Evolutionary conservation across 805 yeast genomes (phyloP).

Genomic region (Maudiozyma bulderi): DNA sequence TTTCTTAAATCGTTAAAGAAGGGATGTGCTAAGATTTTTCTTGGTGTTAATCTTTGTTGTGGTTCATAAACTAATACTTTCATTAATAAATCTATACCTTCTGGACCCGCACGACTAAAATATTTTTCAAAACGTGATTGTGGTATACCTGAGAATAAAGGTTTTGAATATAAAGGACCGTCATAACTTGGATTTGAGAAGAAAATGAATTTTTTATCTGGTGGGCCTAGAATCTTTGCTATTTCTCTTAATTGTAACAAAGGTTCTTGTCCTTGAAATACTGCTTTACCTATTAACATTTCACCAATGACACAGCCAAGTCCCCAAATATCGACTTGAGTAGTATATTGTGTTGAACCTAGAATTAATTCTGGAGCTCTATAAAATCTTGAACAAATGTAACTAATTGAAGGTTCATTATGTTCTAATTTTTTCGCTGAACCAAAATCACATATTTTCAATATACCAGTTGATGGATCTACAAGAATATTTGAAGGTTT

Average conservation of each 20-base stretch:
- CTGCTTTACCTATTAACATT: constrained; percentile 81
- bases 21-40: constrained; percentile 74
- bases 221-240: constrained; percentile 84
- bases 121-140: constrained; percentile 52
- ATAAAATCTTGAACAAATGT: constrained; percentile 83
- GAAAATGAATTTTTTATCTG: constrained; percentile 59
- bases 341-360: constrained; percentile 79
- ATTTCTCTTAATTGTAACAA: constrained; percentile 83
- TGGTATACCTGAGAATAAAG: constrained; percentile 48
- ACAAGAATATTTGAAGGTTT: constrained; percentile 76
- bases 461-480: constrained; percentile 54
- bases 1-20: constrained; percentile 81
- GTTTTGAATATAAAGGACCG: constrained; percentile 64
- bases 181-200: constrained; percentile 66
- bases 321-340: constrained; percentile 96
- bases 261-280: constrained; percentile 92
- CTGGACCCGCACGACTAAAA: constrained; percentile 69
- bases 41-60: constrained; percentile 66
- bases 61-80: constrained; percentile 87
- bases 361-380: constrained; percentile 88
- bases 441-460: constrained; percentile 81
- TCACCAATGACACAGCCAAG: constrained; percentile 95
- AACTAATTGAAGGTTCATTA: constrained; percentile 82
- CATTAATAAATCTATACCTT: constrained; percentile 77
- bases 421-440: constrained; percentile 72